Conservation (phyloP, 139 green algal genomes). For the Chlorella sorokiniana region DNA sequence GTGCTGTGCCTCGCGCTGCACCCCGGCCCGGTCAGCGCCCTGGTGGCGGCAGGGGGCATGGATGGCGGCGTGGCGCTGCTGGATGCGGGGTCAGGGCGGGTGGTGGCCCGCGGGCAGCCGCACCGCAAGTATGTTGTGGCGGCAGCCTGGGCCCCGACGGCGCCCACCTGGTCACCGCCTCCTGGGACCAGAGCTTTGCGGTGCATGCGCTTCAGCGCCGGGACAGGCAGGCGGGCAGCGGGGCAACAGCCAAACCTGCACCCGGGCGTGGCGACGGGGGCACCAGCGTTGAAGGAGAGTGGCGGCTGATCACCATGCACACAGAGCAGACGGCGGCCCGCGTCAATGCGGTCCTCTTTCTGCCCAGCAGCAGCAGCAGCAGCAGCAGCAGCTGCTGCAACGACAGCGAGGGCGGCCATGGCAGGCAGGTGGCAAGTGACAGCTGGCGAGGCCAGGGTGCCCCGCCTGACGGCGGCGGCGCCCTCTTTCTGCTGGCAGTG, state of each 20-base stretch:
- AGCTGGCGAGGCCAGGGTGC: background rate
- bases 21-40: background rate
- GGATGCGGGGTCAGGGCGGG: background rate
- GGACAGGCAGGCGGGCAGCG: background rate
- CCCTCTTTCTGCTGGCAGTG: conserved; percentile 38
- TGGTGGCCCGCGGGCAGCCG: conserved; percentile 10
- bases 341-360: conserved; percentile 44
- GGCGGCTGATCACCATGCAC: conserved; percentile 5
- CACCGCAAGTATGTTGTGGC: conserved; percentile 48
- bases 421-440: background rate
- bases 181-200: conserved; percentile 49
- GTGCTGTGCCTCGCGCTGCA: conserved; percentile 51
- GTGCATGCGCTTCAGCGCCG: conserved; percentile 21
- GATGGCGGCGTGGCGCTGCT: conserved; percentile 59
- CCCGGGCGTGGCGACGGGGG: background rate
- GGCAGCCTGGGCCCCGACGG: conserved; percentile 9
- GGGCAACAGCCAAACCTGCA: background rate
- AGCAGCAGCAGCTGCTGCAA: background rate
- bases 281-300: background rate
- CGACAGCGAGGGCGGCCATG: background rate
- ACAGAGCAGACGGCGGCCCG: conserved; percentile 16
- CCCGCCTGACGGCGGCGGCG: background rate
- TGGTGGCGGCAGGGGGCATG: conserved; percentile 55
- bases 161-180: conserved; percentile 32
- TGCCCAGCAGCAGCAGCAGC: conserved; percentile 7